These are phyloP conservation scores for Kwoniella sp. DNA, from an alignment of 768 basidiomycete species.

Conservation along the genomic window DNA sequence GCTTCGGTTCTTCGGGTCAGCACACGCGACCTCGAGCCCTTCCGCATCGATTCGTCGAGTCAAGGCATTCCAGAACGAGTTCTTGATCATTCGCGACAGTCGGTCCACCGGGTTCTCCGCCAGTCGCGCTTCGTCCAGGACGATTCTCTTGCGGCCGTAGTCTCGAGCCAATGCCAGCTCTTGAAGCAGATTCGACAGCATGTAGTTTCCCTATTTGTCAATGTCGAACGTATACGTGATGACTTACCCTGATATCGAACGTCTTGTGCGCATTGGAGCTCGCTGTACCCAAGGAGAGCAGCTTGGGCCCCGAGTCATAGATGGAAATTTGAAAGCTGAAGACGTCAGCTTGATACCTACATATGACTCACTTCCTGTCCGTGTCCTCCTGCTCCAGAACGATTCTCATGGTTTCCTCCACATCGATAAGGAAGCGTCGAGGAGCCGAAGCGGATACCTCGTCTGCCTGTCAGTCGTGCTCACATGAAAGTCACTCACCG, in stretches of 20 bases:
- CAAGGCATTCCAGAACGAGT: conserved; percentile 97
- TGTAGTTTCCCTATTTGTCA: conserved; percentile 91
- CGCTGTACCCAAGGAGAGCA: conserved; percentile 91
- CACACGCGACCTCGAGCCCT: conserved; percentile 92
- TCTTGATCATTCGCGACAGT: conserved; percentile 91
- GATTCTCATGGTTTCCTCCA: conserved; percentile 94
- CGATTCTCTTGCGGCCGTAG: conserved; percentile 89
- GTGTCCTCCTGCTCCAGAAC: conserved; percentile 98
- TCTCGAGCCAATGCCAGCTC: conserved; percentile 95
- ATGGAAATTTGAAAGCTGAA: conserved; percentile 64
- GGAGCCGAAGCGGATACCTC: conserved; percentile 75
- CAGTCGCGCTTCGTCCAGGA: conserved; percentile 96
- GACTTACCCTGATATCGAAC: conserved; percentile 80
- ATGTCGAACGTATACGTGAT: conserved; percentile 14
- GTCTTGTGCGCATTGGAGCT: conserved; percentile 97
- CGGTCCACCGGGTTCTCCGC: conserved; percentile 97
- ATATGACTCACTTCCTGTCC: conserved; percentile 64
- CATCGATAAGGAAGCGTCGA: conserved; percentile 89
- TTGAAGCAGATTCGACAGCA: conserved; percentile 98
- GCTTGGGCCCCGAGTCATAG: conserved; percentile 92
- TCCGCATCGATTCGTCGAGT: conserved; percentile 96
- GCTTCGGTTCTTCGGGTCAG: conserved; percentile 95
- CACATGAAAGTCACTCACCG: conserved; percentile 48
- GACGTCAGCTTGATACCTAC: conserved; percentile 12
- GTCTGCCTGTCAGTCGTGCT: conserved; percentile 50